Evolutionary conservation across 2,329 filamentous ascomycete genomes (phyloP), one percentile per base, ranked within the genome.

Genomic region (Cytospora mali): DNA sequence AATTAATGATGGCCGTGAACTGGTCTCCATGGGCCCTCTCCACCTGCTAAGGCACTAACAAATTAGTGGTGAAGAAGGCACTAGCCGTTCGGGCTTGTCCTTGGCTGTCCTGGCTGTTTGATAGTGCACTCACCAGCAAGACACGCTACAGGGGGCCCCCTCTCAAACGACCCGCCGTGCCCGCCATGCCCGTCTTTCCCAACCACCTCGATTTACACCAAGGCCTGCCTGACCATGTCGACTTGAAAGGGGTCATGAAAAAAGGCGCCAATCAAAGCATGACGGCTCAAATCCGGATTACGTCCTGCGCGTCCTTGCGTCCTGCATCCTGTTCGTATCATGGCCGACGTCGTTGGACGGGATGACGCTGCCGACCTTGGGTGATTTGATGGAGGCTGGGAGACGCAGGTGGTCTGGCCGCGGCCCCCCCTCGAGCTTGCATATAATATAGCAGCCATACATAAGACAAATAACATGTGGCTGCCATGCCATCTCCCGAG

Each of bases 311-410:
- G 31, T 13, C 18, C 35, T 18, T n/a, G 35, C 23, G 48, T 58
- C 56, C 56, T 49, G 39, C 33, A 29, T 42, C 57, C 39, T 59
- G 56, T 33, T 33, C 57, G 49, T 49, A 25, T 29, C 56, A 35
- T 53, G 33, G 13, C 27, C 49, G 57, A 59, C 56, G 56, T 59
- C 27, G 28, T 25, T 33, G 13, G 48, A 35, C 25, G n/a, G 50
- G 29, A 60, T 60, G 58, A 60, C 58, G 58, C 58, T 54, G 50
- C 50, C 35, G 39, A 50, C 25, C 7, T 35, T 48, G 33, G 18
- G 49, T 59, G 58, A 60, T 60, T 60, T 60, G 50, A n/a, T 54
- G 58, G n/a, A 60, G 58, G 58, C 58, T 60, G 58, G 58, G 58
- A 54, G 14, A 33, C n/a, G n/a, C 3, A 18, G 29, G 14, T n/a